A percentile compares a stretch with the other conserved stretches of the same genome.
Conservation (phyloP, 1,139 yeast genomes). For the Pichia sp. region DNA sequence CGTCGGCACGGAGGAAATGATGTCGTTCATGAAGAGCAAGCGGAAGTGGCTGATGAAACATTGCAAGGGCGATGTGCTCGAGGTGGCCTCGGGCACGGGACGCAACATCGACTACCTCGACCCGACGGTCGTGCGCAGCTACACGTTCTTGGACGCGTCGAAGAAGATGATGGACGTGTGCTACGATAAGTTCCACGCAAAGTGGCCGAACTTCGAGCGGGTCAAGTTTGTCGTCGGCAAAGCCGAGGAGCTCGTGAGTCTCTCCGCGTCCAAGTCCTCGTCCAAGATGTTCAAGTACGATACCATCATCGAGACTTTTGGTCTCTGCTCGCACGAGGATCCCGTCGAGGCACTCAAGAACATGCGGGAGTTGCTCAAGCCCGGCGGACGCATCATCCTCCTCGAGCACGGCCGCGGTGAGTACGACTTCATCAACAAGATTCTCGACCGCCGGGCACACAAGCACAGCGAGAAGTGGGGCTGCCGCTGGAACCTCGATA, state of each 20-base stretch:
- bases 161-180: constrained; percentile 82
- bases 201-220: constrained; percentile 60
- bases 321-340: constrained; percentile 91
- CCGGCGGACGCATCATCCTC: constrained; percentile 85
- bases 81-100: constrained; percentile 95
- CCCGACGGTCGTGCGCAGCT: constrained; percentile 56
- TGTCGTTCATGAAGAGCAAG: constrained; percentile 76
- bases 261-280: constrained; percentile 31
- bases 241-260: constrained; percentile 72
- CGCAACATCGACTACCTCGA: constrained; percentile 77
- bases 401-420: constrained; percentile 91
- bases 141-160: constrained; percentile 84
- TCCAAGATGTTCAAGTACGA: constrained; percentile 58
- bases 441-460: constrained; percentile 79
- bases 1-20: constrained; percentile 81
- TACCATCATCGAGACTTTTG: constrained; percentile 90
- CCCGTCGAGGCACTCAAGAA: constrained; percentile 79
- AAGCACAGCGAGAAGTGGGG: constrained; percentile 91
- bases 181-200: constrained; percentile 63
- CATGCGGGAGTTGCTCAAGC: constrained; percentile 68
- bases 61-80: constrained; percentile 81
- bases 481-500: constrained; percentile 94
- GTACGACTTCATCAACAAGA: constrained; percentile 71
- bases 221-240: constrained; percentile 90
- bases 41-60: constrained; percentile 82